These are phyloP conservation scores for Metroxylon sagu DNA, from an alignment of 176 grass and related monocot genomes.

Conservation along the genomic window DNA sequence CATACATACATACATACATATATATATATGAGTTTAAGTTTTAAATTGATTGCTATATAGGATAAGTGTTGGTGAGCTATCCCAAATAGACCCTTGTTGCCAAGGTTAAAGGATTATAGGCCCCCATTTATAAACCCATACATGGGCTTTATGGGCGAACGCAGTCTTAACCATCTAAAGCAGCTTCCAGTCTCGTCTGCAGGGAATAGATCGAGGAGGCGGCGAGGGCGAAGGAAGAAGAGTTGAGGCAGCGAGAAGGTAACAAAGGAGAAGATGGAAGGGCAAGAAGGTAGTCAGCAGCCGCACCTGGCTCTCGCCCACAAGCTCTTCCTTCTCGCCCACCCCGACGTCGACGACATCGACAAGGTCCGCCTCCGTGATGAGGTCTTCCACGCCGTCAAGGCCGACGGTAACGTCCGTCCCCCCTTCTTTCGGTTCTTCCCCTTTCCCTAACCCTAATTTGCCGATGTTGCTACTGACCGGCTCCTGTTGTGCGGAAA, in stretches of 20 bases:
- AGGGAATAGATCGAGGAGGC: too few species aligned
- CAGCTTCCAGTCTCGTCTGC: too few species aligned
- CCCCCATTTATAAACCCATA: too few species aligned
- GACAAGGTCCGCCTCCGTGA: conserved; percentile 80
- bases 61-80: too few species aligned
- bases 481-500: conserved; percentile 10
- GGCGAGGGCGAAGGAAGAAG: not conserved
- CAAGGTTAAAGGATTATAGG: too few species aligned
- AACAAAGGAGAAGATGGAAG: conserved; percentile 34
- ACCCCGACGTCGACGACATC: conserved; percentile 71
- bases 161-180: too few species aligned
- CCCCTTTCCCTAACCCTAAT: not conserved
- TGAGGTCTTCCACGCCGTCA: conserved; percentile 73
- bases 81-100: too few species aligned
- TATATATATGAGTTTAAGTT: too few species aligned
- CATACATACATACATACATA: too few species aligned
- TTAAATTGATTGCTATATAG: too few species aligned
- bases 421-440: not conserved
- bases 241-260: not conserved
- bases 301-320: conserved; percentile 68
- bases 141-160: too few species aligned
- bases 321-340: conserved; percentile 87
- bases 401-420: conserved; percentile 46
- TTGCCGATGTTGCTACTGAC: not conserved
- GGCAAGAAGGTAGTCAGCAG: conserved; percentile 59